A percentile compares a stretch with the other conserved stretches of the same genome.
Evolutionary conservation across 768 basidiomycete species (phyloP).

Genomic region (Mycena vitilis): DNA sequence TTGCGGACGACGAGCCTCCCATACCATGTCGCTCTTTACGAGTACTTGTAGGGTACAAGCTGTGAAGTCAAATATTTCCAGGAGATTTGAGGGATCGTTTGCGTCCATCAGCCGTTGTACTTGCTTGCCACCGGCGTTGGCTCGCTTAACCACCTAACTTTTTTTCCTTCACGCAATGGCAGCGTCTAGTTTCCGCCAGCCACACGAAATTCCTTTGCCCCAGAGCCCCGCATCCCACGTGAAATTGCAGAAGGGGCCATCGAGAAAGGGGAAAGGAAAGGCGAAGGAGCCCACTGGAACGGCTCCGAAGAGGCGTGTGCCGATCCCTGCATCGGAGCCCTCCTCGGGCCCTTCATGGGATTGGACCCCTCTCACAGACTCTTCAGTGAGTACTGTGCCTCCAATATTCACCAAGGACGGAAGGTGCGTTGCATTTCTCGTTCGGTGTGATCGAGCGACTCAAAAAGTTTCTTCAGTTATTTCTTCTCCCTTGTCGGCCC

Average conservation of each 20-base stretch:
- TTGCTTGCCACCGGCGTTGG: conserved; percentile 11
- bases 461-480: conserved; percentile 62
- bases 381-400: conserved; percentile 69
- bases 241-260: conserved; percentile 37
- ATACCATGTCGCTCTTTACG: conserved; percentile 69
- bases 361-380: conserved; percentile 80
- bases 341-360: conserved; percentile 58
- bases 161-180: conserved; percentile 53
- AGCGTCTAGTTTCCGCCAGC: conserved; percentile 56
- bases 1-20: conserved; percentile 63
- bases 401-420: conserved; percentile 92
- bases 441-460: conserved; percentile 29
- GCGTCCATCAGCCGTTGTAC: neutral
- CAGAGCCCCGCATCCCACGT: conserved; percentile 39
- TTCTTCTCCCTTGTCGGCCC: conserved; percentile 90
- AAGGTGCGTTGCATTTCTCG: conserved; percentile 59
- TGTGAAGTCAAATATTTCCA: conserved; percentile 35
- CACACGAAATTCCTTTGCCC: conserved; percentile 49
- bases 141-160: conserved; percentile 27
- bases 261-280: conserved; percentile 63
- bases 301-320: conserved; percentile 39
- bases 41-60: conserved; percentile 71
- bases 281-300: conserved; percentile 49
- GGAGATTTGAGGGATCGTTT: neutral
- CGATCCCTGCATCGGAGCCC: conserved; percentile 21